Percentiles rank a stretch among this genome's conserved stretches.
These are phyloP conservation scores for Pulveroboletus sp. DNA, from an alignment of 768 basidiomycete genomes.

Conservation along the genomic window DNA sequence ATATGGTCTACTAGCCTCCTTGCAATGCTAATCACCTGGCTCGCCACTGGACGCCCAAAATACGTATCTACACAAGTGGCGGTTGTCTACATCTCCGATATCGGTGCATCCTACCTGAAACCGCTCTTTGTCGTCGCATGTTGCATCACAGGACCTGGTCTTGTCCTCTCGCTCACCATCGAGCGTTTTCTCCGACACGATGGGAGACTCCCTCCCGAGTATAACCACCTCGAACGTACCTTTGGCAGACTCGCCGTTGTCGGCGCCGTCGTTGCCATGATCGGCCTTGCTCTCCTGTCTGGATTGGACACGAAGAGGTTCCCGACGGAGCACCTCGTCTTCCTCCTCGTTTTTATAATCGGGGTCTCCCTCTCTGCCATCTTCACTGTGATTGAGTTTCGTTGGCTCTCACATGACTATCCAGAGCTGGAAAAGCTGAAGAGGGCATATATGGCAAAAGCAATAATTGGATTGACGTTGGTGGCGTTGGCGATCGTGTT, in stretches of 20 bases:
- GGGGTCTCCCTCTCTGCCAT: conserved; percentile 72
- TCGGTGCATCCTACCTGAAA: conserved; percentile 72
- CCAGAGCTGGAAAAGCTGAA: conserved; percentile 41
- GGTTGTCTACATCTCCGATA: conserved; percentile 76
- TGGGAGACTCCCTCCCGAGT: conserved; percentile 61
- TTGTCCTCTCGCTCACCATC: conserved; percentile 56
- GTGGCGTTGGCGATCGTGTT: conserved; percentile 66
- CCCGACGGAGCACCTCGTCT: conserved; percentile 49
- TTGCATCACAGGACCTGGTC: conserved; percentile 57
- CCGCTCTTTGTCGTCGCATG: conserved; percentile 72
- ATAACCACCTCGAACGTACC: conserved; percentile 54
- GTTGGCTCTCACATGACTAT: conserved; percentile 63
- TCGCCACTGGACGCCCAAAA: conserved; percentile 53
- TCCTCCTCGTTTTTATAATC: conserved; percentile 70
- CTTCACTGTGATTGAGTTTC: conserved; percentile 70
- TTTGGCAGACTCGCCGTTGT: conserved; percentile 57
- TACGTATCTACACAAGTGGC: conserved; percentile 50
- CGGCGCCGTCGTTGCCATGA: conserved; percentile 59
- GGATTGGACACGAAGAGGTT: conserved; percentile 66
- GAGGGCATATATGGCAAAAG: conserved; percentile 60
- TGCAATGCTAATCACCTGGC: conserved; percentile 72
- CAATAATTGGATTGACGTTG: conserved; percentile 53
- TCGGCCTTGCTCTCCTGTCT: conserved; percentile 65
- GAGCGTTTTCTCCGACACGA: conserved; percentile 67
- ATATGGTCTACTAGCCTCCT: conserved; percentile 73